A percentile compares a stretch with the other conserved stretches of the same genome.
Evolutionary conservation across 371 early-diverging fungal species (phyloP).

Genomic region (Circinella umbellata): DNA sequence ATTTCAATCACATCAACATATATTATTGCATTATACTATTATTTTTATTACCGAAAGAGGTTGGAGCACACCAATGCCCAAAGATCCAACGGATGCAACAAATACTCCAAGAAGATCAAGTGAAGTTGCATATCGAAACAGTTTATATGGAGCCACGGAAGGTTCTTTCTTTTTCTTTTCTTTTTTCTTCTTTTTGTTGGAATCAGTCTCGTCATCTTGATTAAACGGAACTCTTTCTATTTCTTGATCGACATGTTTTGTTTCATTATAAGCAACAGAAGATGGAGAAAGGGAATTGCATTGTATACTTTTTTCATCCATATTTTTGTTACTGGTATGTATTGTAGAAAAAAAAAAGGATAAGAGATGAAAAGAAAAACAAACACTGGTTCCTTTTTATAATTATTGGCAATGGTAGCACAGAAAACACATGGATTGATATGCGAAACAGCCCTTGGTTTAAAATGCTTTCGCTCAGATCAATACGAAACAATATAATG

Average conservation of each 20-base stretch:
- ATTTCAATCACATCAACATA: too few species aligned
- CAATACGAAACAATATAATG: too few species aligned
- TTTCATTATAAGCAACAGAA: not conserved
- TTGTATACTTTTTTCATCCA: too few species aligned
- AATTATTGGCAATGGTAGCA: too few species aligned
- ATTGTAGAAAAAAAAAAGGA: too few species aligned
- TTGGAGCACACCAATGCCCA: slow-evolving; percentile 38
- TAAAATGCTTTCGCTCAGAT: too few species aligned
- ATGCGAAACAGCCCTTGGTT: too few species aligned
- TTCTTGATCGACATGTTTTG: not conserved
- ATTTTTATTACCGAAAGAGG: slow-evolving; percentile 34
- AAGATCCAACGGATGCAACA: slow-evolving; percentile 27
- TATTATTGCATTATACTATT: not conserved
- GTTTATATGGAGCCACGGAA: not conserved
- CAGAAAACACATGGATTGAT: too few species aligned
- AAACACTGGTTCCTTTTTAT: too few species aligned
- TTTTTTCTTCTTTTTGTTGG: not conserved
- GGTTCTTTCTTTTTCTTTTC: slow-evolving; percentile 38
- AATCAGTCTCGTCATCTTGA: not conserved
- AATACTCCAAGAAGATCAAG: slow-evolving; percentile 24
- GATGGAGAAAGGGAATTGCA: too few species aligned
- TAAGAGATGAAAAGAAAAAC: too few species aligned
- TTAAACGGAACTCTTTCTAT: not conserved
- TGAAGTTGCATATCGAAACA: slow-evolving; percentile 11
- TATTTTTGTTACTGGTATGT: too few species aligned